Conservation (phyloP, 129 eudicot genomes). For the Heracleum sosnowskyi region DNA sequence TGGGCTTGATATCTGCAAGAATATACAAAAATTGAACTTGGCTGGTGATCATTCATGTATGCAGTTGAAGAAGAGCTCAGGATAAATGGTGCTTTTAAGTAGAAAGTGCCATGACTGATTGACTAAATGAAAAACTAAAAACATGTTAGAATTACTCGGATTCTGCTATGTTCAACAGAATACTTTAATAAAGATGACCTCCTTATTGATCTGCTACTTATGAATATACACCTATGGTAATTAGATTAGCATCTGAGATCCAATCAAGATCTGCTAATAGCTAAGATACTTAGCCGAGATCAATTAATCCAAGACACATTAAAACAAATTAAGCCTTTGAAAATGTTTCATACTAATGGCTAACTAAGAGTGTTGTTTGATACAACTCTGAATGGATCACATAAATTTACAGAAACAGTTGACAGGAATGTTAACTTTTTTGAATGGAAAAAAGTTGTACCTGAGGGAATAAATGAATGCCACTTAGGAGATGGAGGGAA, state of each 20-base stretch:
- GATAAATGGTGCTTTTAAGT: not conserved
- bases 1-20: conserved; percentile 45
- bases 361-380: not conserved
- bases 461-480: conserved; percentile 61
- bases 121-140: not conserved
- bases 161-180: not conserved
- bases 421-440: not conserved
- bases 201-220: not conserved
- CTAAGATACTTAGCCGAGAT: not conserved
- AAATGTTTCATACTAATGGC: not conserved
- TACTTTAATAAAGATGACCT: not conserved
- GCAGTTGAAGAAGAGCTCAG: not conserved
- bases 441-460: conserved; percentile 21
- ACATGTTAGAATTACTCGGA: not conserved
- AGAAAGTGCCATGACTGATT: not conserved
- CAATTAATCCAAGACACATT: too few species aligned
- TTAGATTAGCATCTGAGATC: not conserved
- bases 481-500: conserved; percentile 61
- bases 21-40: not conserved
- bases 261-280: not conserved
- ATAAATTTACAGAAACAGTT: not conserved
- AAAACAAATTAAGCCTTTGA: not conserved
- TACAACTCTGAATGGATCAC: not conserved
- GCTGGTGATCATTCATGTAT: not conserved
- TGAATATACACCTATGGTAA: not conserved